Percentiles rank a stretch among this genome's conserved stretches.
Conservation (phyloP, 129 eudicot genomes). For the Erigeron canadensis region DNA sequence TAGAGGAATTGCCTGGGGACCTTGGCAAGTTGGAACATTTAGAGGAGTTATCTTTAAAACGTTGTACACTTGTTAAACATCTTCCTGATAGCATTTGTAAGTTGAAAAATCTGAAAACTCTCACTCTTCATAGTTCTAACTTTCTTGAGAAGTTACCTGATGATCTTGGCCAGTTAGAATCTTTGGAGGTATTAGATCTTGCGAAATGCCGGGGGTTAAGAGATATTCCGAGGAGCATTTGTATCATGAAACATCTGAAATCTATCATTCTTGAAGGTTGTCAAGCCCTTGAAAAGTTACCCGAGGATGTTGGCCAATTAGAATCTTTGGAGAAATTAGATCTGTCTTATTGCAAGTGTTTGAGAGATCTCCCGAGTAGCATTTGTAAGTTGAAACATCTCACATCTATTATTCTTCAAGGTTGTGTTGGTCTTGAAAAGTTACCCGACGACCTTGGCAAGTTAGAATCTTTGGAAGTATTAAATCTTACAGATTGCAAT, state of each 20-base stretch:
- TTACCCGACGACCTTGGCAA: no score
- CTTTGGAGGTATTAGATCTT: background rate
- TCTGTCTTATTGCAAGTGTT: background rate
- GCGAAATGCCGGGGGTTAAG: background rate
- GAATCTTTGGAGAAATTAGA: background rate
- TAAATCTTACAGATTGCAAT: no score
- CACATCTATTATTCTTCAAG: background rate
- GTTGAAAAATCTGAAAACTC: slow-evolving; percentile 11
- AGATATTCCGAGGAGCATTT: background rate
- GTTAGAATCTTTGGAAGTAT: no score
- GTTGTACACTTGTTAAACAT: background rate
- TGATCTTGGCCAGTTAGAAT: slow-evolving; percentile 15
- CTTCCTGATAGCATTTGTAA: slow-evolving; percentile 20
- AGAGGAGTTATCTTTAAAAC: background rate
- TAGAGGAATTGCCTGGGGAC: background rate
- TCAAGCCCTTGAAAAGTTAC: background rate
- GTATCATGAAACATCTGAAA: background rate
- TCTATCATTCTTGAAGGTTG: background rate
- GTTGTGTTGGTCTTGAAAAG: background rate
- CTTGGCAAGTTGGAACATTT: background rate
- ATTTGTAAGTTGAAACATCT: background rate
- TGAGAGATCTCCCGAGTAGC: background rate
- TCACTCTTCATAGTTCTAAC: background rate
- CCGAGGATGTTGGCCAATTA: background rate
- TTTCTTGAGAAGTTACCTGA: slow-evolving; percentile 24